Conservation (phyloP, 2,329 filamentous ascomycete genomes). For the Talaromyces sp. region DNA sequence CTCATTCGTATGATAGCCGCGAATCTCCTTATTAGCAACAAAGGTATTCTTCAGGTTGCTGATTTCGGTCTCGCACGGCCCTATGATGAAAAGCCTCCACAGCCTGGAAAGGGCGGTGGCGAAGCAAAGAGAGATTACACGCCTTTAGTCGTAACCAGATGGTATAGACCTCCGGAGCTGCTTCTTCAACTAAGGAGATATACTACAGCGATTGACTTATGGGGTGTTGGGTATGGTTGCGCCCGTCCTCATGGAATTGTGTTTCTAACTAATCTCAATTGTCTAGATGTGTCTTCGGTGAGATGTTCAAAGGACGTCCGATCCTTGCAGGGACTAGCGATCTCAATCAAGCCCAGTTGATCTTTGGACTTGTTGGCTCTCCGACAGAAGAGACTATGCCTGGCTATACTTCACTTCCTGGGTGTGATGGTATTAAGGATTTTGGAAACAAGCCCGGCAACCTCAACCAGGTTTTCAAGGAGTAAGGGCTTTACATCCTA, state of each 20-base stretch:
- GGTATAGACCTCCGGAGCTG: slow-evolving; percentile 94
- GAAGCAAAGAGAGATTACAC: slow-evolving; percentile 89
- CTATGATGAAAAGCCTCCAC: slow-evolving; percentile 80
- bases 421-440: slow-evolving; percentile 67
- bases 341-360: slow-evolving; percentile 82
- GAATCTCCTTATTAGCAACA: slow-evolving; percentile 93
- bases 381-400: slow-evolving; percentile 92
- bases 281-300: slow-evolving; percentile 86
- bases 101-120: slow-evolving; percentile 72
- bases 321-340: slow-evolving; percentile 90
- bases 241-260: neutral
- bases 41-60: slow-evolving; percentile 88
- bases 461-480: slow-evolving; percentile 69
- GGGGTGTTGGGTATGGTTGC: slow-evolving; percentile 80
- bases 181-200: slow-evolving; percentile 83
- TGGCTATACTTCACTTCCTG: slow-evolving; percentile 77
- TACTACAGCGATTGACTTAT: slow-evolving; percentile 96
- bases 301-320: slow-evolving; percentile 92
- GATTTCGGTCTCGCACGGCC: slow-evolving; percentile 94
- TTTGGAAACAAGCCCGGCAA: slow-evolving; percentile 62
- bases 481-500: slow-evolving; percentile 47
- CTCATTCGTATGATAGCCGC: slow-evolving; percentile 56
- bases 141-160: slow-evolving; percentile 90
- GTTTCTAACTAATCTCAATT: neutral
- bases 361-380: slow-evolving; percentile 87